Conservation (phyloP, 2,329 filamentous ascomycete genomes). For the Sporothrix globosa region DNA sequence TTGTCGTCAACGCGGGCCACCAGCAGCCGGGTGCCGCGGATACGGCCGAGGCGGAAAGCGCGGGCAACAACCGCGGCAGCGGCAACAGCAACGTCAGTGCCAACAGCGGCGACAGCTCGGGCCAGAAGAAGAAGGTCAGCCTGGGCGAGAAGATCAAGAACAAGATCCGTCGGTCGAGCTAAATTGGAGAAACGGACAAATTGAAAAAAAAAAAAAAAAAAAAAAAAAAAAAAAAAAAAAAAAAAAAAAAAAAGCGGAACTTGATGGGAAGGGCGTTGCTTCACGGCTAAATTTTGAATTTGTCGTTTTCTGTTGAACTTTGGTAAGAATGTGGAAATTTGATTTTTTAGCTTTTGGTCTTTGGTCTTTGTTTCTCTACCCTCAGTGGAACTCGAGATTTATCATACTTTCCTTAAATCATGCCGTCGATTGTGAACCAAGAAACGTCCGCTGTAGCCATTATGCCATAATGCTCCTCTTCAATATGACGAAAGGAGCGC, state of each 20-base stretch:
- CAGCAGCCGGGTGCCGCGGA: background rate
- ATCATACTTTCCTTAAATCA: constrained; percentile 10
- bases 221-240: background rate
- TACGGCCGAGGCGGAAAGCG: background rate
- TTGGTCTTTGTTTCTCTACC: constrained; percentile 2
- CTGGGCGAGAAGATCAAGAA: constrained; percentile 69
- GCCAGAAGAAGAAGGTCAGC: constrained; percentile 45
- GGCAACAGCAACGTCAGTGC: constrained; percentile 31
- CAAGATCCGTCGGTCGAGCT: constrained; percentile 57
- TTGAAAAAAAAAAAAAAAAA: background rate
- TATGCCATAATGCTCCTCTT: background rate
- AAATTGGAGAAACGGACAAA: background rate
- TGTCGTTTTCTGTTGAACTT: too few species aligned
- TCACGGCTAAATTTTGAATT: background rate
- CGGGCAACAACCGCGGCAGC: constrained; percentile 31
- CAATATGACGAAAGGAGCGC: background rate
- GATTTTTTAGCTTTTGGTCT: background rate
- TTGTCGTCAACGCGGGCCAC: constrained; percentile 39
- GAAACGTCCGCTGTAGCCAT: background rate
- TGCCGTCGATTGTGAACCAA: background rate
- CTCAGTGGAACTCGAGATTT: constrained; percentile 9
- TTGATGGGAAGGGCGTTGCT: background rate
- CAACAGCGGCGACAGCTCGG: background rate
- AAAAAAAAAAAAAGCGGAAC: too few species aligned
- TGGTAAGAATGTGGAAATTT: background rate